Evolutionary conservation across 805 yeast genomes (phyloP).

Genomic region (Myxozyma monticola): DNA sequence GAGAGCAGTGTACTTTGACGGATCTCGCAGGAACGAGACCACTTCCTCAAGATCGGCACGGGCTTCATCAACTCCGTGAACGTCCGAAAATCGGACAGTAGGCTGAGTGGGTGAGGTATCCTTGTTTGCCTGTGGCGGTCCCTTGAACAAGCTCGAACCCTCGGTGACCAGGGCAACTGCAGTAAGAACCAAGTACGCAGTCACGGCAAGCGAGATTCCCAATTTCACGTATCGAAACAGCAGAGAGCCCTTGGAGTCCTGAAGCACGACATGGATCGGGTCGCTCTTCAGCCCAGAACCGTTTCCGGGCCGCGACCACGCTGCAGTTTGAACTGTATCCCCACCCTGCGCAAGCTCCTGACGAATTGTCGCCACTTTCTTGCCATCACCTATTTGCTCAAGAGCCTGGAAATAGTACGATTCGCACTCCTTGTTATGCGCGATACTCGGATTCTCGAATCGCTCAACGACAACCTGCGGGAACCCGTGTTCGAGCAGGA

Average conservation of each 20-base stretch:
- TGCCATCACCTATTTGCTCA: conserved; percentile 60
- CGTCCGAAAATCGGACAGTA: conserved; percentile 86
- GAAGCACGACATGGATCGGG: conserved; percentile 91
- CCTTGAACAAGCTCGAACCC: conserved; percentile 74
- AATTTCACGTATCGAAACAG: conserved; percentile 86
- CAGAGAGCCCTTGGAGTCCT: conserved; percentile 78
- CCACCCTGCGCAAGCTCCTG: conserved; percentile 37
- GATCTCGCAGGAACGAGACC: conserved; percentile 96
- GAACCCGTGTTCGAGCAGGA: conserved; percentile 73
- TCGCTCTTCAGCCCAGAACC: conserved; percentile 63
- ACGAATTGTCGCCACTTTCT: conserved; percentile 71
- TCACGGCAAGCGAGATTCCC: conserved; percentile 75
- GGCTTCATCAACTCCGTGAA: conserved; percentile 98
- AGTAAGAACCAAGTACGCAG: conserved; percentile 78
- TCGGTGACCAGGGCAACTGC: conserved; percentile 80
- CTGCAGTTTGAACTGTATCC: conserved; percentile 30
- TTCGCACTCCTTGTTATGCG: conserved; percentile 76
- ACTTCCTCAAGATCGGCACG: conserved; percentile 95
- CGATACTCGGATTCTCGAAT: conserved; percentile 92
- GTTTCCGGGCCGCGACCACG: conserved; percentile 24
- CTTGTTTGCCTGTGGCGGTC: conserved; percentile 63
- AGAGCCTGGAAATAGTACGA: conserved; percentile 78
- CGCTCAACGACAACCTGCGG: conserved; percentile 97
- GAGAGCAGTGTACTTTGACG: conserved; percentile 90
- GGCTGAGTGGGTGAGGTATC: conserved; percentile 83